phyloP scores from a whole-genome alignment of 1,284 basidiomycete species.

The Pascua guehoae region DNA sequence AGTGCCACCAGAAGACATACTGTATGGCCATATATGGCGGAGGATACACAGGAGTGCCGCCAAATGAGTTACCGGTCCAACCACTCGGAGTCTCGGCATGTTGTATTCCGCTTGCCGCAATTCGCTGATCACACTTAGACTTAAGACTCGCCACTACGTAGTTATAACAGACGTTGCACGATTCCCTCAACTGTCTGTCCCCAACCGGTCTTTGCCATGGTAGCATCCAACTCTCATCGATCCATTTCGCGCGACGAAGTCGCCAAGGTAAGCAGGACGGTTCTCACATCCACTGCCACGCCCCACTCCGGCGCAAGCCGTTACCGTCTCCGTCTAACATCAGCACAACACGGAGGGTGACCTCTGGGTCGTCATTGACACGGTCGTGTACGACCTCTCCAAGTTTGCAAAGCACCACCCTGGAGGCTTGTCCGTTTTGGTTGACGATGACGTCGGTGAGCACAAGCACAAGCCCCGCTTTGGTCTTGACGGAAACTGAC shows the following conservation, averaged over 20 bases:
- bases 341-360: conserved; percentile 74
- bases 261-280: conserved; percentile 40
- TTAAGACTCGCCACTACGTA: no score
- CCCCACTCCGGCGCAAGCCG: background rate
- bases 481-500: conserved; percentile 1
- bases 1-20: no score
- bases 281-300: no score
- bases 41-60: no score
- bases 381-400: conserved; percentile 76
- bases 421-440: conserved; percentile 72
- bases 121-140: no score
- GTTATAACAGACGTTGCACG: no score
- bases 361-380: conserved; percentile 77
- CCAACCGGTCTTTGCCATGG: no score
- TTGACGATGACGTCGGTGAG: conserved; percentile 68
- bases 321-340: background rate
- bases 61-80: no score
- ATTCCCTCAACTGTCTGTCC: no score
- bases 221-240: background rate
- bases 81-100: no score
- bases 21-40: no score
- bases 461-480: conserved; percentile 35
- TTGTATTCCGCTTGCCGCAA: no score
- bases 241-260: conserved; percentile 46
- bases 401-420: conserved; percentile 77